Percentiles rank a stretch among this genome's conserved stretches.
Evolutionary conservation across 2,329 filamentous ascomycete species (phyloP).

Genomic region (Amylocarpus encephaloides): DNA sequence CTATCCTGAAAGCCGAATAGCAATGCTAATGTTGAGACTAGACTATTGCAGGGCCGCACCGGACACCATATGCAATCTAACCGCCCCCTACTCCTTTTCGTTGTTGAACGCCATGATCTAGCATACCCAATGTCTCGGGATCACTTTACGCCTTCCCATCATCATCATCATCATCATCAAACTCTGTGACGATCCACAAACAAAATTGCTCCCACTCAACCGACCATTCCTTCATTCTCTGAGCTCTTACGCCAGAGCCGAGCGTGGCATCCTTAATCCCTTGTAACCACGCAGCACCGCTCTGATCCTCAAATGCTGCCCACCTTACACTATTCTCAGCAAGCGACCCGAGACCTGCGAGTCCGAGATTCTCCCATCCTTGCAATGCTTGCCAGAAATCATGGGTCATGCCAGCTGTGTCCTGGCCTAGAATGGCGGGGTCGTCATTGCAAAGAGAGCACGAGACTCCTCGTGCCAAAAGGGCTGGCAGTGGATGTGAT

Average conservation of each 20-base stretch:
- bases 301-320: slow-evolving; percentile 81
- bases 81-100: background rate
- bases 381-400: slow-evolving; percentile 94
- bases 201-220: slow-evolving; percentile 85
- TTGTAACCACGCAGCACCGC: slow-evolving; percentile 60
- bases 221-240: slow-evolving; percentile 71
- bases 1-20: background rate
- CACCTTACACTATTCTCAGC: slow-evolving; percentile 91
- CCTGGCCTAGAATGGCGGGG: slow-evolving; percentile 80
- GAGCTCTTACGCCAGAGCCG: slow-evolving; percentile 64
- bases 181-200: slow-evolving; percentile 81
- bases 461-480: slow-evolving; percentile 76
- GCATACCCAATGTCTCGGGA: background rate
- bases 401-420: slow-evolving; percentile 74
- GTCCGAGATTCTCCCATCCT: slow-evolving; percentile 83
- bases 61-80: slow-evolving; percentile 2
- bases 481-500: slow-evolving; percentile 73
- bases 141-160: background rate
- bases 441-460: slow-evolving; percentile 88
- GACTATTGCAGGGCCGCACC: slow-evolving; percentile 7
- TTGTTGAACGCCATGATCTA: slow-evolving; percentile 10
- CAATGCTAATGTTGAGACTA: slow-evolving; percentile 23
- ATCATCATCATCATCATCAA: slow-evolving; percentile 37
- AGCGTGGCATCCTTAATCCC: slow-evolving; percentile 69
- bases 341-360: slow-evolving; percentile 78